These are phyloP conservation scores for Lasiodiplodia citricola DNA, from an alignment of 2,329 filamentous ascomycete genomes.

Conservation along the genomic window DNA sequence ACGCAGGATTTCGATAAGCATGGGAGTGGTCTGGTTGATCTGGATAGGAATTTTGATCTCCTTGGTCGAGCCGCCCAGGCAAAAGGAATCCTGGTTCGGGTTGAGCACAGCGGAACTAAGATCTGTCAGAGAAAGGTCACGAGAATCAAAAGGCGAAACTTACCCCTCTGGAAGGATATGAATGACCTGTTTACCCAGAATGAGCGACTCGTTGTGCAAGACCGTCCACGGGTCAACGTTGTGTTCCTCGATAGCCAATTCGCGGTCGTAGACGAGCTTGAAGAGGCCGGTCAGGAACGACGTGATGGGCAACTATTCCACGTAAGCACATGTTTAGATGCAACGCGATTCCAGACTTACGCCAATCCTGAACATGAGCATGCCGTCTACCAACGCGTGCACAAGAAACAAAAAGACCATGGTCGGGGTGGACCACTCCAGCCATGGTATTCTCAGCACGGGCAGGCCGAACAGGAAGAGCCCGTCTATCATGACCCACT, in stretches of 20 bases:
- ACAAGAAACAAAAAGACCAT: slow-evolving; percentile 72
- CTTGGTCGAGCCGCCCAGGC: slow-evolving; percentile 69
- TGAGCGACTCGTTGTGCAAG: slow-evolving; percentile 89
- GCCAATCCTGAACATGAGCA: slow-evolving; percentile 91
- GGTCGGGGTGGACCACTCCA: slow-evolving; percentile 82
- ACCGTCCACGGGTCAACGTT: slow-evolving; percentile 88
- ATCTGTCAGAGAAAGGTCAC: slow-evolving; percentile 23
- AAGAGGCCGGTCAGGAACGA: slow-evolving; percentile 73
- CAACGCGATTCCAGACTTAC: slow-evolving; percentile 51
- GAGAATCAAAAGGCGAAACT: slow-evolving; percentile 32
- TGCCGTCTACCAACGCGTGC: slow-evolving; percentile 76
- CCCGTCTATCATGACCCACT: slow-evolving; percentile 90
- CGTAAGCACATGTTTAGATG: slow-evolving; percentile 22
- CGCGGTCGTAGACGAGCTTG: slow-evolving; percentile 88
- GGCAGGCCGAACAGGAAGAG: slow-evolving; percentile 87
- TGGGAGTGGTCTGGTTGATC: slow-evolving; percentile 91
- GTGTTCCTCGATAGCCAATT: slow-evolving; percentile 90
- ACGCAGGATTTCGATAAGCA: slow-evolving; percentile 85
- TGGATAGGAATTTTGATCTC: slow-evolving; percentile 77
- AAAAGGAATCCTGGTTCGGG: slow-evolving; percentile 79
- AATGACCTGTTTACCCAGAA: slow-evolving; percentile 95
- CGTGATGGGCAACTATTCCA: slow-evolving; percentile 69
- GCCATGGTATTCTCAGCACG: slow-evolving; percentile 89
- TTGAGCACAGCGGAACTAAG: slow-evolving; percentile 82
- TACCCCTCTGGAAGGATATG: slow-evolving; percentile 95